A percentile compares a stretch with the other conserved stretches of the same genome.
Evolutionary conservation across 2,329 filamentous ascomycete genomes (phyloP).

Genomic region (Lasiodiplodia sp.): DNA sequence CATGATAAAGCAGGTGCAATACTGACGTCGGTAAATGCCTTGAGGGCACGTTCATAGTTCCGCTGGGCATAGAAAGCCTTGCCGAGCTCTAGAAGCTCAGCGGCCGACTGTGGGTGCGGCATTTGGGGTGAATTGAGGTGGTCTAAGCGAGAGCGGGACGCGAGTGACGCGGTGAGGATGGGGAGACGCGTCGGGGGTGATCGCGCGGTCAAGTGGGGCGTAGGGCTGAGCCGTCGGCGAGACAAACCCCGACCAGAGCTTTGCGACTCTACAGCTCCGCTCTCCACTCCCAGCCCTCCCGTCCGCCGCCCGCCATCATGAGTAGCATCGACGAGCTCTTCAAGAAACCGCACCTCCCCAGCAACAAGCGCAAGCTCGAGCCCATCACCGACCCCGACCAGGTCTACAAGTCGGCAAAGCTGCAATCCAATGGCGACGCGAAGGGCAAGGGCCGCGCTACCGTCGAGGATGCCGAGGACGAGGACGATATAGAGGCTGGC

Average conservation of each 20-base stretch:
- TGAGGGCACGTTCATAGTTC: conserved; percentile 44
- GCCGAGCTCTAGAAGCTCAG: conserved; percentile 47
- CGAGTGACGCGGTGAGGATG: conserved; percentile 10
- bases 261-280: background rate
- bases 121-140: conserved; percentile 33
- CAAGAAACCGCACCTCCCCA: conserved; percentile 61
- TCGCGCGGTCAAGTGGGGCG: conserved; percentile 17
- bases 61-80: conserved; percentile 46
- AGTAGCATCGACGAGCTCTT: conserved; percentile 69
- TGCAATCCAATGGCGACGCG: conserved; percentile 58
- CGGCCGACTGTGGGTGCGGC: conserved; percentile 41
- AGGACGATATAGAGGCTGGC: conserved; percentile 56
- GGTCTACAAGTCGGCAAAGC: conserved; percentile 67
- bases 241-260: conserved; percentile 16
- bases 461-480: conserved; percentile 57
- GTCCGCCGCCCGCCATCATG: conserved; percentile 49
- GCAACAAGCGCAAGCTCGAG: conserved; percentile 67
- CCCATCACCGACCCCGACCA: conserved; percentile 61
- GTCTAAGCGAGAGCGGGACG: background rate
- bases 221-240: conserved; percentile 23
- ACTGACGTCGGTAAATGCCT: conserved; percentile 40
- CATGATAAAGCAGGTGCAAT: background rate
- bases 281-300: background rate
- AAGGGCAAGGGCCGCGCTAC: conserved; percentile 57
- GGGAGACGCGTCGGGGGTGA: conserved; percentile 27